Conservation (phyloP, 2,329 filamentous ascomycete genomes). For the Claviceps sp. region DNA sequence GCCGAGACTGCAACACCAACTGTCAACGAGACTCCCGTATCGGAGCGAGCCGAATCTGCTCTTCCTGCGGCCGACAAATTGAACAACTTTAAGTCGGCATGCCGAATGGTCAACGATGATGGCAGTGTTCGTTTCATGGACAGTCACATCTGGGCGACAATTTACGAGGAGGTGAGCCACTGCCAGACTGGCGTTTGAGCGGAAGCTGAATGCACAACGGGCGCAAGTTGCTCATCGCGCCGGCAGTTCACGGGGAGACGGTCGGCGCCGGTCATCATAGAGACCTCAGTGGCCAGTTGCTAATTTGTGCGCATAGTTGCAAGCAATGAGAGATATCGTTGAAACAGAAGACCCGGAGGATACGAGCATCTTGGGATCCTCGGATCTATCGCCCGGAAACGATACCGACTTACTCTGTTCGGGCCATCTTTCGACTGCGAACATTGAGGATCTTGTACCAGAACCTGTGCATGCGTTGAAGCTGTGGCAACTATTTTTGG, state of each 20-base stretch:
- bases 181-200: not conserved
- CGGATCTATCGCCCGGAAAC: constrained; percentile 36
- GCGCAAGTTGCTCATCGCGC: not conserved
- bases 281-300: not conserved
- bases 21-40: constrained; percentile 8
- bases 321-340: constrained; percentile 45
- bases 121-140: constrained; percentile 44
- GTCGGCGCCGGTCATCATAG: not conserved
- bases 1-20: constrained; percentile 4
- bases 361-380: constrained; percentile 33
- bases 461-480: constrained; percentile 51
- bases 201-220: no score
- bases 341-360: constrained; percentile 36
- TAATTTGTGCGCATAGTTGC: constrained; percentile 26
- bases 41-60: constrained; percentile 15
- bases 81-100: constrained; percentile 29
- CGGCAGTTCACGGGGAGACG: not conserved
- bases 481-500: constrained; percentile 62
- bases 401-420: constrained; percentile 36
- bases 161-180: constrained; percentile 41
- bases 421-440: constrained; percentile 25
- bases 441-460: constrained; percentile 44
- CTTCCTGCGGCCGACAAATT: constrained; percentile 16
- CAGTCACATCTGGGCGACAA: constrained; percentile 37
- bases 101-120: constrained; percentile 43